A percentile compares a stretch with the other conserved stretches of the same genome.
phyloP scores from a whole-genome alignment of 345 rosid species.

The Bretschneidera sinensis region DNA sequence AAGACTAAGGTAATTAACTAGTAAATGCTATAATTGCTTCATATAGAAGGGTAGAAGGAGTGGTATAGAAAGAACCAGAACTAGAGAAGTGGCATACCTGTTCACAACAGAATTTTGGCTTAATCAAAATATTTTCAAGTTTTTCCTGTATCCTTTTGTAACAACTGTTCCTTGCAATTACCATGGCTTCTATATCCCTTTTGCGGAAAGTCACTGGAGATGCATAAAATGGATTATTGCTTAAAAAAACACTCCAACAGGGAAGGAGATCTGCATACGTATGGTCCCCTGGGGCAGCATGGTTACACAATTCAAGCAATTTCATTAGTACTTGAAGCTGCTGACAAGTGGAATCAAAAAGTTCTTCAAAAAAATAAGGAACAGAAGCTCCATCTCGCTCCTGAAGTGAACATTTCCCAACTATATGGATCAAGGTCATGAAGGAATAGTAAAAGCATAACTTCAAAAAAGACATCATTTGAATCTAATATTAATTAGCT shows the following conservation, averaged over 20 bases:
- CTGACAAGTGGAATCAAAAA: slow-evolving; percentile 72
- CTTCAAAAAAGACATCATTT: slow-evolving; percentile 3
- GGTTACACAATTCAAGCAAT: slow-evolving; percentile 68
- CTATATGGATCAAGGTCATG: slow-evolving; percentile 10
- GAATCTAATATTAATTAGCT: background rate
- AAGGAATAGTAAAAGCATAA: slow-evolving; percentile 10
- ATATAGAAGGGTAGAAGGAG: too few species aligned
- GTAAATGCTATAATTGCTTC: too few species aligned
- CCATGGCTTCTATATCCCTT: slow-evolving; percentile 51
- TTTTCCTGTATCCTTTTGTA: slow-evolving; percentile 61
- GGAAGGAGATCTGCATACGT: slow-evolving; percentile 70
- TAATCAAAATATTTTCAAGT: slow-evolving; percentile 42
- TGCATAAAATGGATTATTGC: slow-evolving; percentile 34
- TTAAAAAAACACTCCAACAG: slow-evolving; percentile 52
- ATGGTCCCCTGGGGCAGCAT: slow-evolving; percentile 43
- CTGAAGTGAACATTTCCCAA: slow-evolving; percentile 28
- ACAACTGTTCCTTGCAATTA: slow-evolving; percentile 54
- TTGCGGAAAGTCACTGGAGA: slow-evolving; percentile 68
- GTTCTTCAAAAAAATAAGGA: slow-evolving; percentile 83
- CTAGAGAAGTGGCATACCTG: slow-evolving; percentile 48
- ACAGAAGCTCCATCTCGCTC: slow-evolving; percentile 60
- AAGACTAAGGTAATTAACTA: too few species aligned
- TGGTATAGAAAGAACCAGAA: slow-evolving; percentile 1
- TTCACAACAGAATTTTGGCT: slow-evolving; percentile 48
- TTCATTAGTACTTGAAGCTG: slow-evolving; percentile 91